Evolutionary conservation across 805 yeast species (phyloP).

Genomic region (Lachancea quebecensis): DNA sequence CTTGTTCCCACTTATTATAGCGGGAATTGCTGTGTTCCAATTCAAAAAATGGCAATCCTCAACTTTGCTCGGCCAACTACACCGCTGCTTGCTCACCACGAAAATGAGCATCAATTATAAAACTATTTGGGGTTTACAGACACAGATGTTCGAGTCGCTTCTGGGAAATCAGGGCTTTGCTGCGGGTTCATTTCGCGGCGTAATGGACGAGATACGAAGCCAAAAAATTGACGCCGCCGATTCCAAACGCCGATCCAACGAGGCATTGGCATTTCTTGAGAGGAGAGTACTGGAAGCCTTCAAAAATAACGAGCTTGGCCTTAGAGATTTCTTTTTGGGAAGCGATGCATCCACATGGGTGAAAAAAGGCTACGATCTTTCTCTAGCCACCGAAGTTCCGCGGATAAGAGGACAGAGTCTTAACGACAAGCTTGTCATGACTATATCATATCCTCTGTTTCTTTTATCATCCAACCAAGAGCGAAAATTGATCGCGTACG

Average conservation of each 20-base stretch:
- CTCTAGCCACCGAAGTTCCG: slow-evolving; percentile 8
- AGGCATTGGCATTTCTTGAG: slow-evolving; percentile 12
- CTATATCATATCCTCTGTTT: slow-evolving; percentile 15
- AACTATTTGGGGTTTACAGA: slow-evolving; percentile 4
- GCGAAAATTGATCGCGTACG: slow-evolving; percentile 15
- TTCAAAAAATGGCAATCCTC: slow-evolving; percentile 21
- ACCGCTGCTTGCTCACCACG: slow-evolving; percentile 14
- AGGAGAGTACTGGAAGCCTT: slow-evolving; percentile 21
- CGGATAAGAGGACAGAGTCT: slow-evolving; percentile 9
- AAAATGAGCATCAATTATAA: slow-evolving; percentile 10
- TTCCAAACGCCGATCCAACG: background rate
- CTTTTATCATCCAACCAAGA: slow-evolving; percentile 9
- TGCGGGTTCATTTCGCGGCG: background rate
- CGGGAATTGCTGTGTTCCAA: slow-evolving; percentile 18
- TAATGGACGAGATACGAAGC: slow-evolving; percentile 1
- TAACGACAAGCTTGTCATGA: slow-evolving; percentile 11
- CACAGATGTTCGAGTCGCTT: slow-evolving; percentile 1
- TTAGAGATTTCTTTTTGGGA: slow-evolving; percentile 17
- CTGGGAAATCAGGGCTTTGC: slow-evolving; percentile 1
- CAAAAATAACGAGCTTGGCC: slow-evolving; percentile 17
- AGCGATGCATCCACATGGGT: slow-evolving; percentile 12
- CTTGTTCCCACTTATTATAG: slow-evolving; percentile 21
- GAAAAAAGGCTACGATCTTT: slow-evolving; percentile 12
- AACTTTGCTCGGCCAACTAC: slow-evolving; percentile 12
- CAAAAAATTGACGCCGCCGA: background rate